A percentile compares a stretch with the other conserved stretches of the same genome.
Evolutionary conservation across 129 eudicot genomes (phyloP).

Genomic region (Kitagawia praeruptora): DNA sequence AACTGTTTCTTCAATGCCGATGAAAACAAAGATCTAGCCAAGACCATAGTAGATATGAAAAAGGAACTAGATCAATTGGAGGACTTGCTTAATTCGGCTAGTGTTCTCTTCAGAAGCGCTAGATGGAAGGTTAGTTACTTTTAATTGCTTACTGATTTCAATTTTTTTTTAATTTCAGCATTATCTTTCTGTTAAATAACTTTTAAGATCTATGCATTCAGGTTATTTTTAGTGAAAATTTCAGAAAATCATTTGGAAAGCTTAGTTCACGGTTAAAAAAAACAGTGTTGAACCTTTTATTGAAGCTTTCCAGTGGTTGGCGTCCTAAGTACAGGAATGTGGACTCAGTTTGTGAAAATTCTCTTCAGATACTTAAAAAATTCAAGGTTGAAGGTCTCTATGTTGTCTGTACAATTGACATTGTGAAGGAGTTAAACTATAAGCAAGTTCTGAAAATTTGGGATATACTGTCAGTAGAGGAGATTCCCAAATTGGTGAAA

Average conservation of each 20-base stretch:
- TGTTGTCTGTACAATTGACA: conserved; percentile 55
- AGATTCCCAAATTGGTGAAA: conserved; percentile 45
- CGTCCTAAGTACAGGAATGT: conserved; percentile 51
- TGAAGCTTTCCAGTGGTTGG: conserved; percentile 71
- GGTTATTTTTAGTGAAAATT: conserved; percentile 75
- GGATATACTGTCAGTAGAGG: conserved; percentile 59
- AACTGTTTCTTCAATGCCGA: conserved; percentile 51
- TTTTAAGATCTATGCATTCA: conserved; percentile 8
- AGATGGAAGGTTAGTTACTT: conserved; percentile 60
- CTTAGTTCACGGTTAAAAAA: conserved; percentile 31
- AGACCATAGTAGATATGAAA: conserved; percentile 40
- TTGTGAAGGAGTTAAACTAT: conserved; percentile 38
- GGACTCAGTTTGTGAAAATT: conserved; percentile 41
- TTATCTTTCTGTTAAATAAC: not conserved
- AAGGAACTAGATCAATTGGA: conserved; percentile 74
- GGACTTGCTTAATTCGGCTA: conserved; percentile 53
- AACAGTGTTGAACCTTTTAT: conserved; percentile 35
- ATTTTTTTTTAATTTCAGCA: not conserved
- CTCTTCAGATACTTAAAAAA: conserved; percentile 41
- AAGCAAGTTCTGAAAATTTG: conserved; percentile 64
- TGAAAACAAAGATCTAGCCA: conserved; percentile 35
- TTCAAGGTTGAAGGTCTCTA: conserved; percentile 59
- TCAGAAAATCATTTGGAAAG: conserved; percentile 49
- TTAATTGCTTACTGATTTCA: not conserved
- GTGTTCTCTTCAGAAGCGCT: conserved; percentile 44